Percentiles rank a stretch among this genome's conserved stretches.
These are phyloP conservation scores for Xylaria sp. DNA, from an alignment of 2,329 filamentous ascomycete species.

Conservation along the genomic window DNA sequence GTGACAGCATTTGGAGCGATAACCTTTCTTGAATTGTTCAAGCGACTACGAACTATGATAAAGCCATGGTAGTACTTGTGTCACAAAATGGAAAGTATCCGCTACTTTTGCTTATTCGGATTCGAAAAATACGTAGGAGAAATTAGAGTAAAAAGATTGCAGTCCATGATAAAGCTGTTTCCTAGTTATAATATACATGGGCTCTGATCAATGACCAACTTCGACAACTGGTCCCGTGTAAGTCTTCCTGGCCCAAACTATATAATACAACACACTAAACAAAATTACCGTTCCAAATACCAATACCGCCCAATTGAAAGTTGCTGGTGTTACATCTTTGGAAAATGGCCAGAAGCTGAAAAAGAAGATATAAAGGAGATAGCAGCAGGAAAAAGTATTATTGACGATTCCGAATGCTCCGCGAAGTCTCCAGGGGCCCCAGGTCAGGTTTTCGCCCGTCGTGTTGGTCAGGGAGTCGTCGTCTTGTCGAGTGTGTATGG, in stretches of 20 bases:
- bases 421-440: slow-evolving; percentile 34
- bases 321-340: slow-evolving; percentile 31
- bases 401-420: slow-evolving; percentile 31
- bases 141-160: too few species aligned
- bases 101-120: neutral
- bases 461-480: slow-evolving; percentile 30
- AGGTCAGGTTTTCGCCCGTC: slow-evolving; percentile 24
- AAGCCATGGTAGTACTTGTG: too few species aligned
- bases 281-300: slow-evolving; percentile 31
- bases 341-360: slow-evolving; percentile 36
- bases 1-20: too few species aligned
- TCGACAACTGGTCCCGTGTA: slow-evolving; percentile 34
- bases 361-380: slow-evolving; percentile 32
- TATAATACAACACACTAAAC: slow-evolving; percentile 36
- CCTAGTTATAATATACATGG: too few species aligned
- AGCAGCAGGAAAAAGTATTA: slow-evolving; percentile 32
- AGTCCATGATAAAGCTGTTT: neutral
- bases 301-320: slow-evolving; percentile 35
- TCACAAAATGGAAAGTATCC: too few species aligned
- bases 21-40: too few species aligned
- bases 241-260: slow-evolving; percentile 32
- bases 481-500: slow-evolving; percentile 24
- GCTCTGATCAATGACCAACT: slow-evolving; percentile 4
- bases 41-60: too few species aligned
- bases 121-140: neutral